Conservation (phyloP, 176 grass and related monocot genomes). For the Calamus simplicifolius region DNA sequence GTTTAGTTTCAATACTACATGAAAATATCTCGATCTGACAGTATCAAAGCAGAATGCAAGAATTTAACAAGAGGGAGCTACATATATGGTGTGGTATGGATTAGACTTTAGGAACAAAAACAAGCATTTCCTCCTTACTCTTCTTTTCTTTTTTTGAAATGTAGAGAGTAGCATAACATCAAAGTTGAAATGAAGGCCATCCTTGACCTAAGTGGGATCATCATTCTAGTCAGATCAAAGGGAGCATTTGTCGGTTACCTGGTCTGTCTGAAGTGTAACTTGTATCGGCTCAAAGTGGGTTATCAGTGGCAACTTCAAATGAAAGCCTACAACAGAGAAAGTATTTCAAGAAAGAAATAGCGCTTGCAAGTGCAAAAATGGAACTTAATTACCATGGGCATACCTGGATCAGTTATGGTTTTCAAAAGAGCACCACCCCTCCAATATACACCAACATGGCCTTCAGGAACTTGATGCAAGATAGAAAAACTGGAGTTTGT, state of each 20-base stretch:
- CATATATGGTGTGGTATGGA: no score
- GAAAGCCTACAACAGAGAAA: slow-evolving; percentile 56
- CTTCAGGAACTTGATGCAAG: slow-evolving; percentile 97
- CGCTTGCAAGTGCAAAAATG: slow-evolving; percentile 8
- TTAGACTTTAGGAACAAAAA: no score
- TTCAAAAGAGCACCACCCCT: slow-evolving; percentile 95
- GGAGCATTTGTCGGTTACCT: slow-evolving; percentile 37
- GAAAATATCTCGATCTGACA: no score
- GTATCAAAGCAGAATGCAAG: no score
- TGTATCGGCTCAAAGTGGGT: slow-evolving; percentile 96
- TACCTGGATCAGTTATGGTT: slow-evolving; percentile 89
- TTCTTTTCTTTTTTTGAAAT: no score
- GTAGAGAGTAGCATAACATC: no score
- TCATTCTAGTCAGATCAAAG: slow-evolving; percentile 4
- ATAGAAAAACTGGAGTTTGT: slow-evolving; percentile 27
- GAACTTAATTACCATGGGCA: neutral
- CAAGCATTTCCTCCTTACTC: no score
- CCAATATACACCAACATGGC: slow-evolving; percentile 97
- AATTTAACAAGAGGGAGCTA: no score
- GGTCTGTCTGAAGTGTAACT: slow-evolving; percentile 95
- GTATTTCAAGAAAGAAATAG: neutral
- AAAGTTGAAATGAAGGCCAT: no score
- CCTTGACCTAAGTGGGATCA: neutral
- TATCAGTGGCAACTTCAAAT: slow-evolving; percentile 81
- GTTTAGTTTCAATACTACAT: no score